These are phyloP conservation scores for Clarireedia monteithiana DNA, from an alignment of 2,329 filamentous ascomycete species.

Conservation along the genomic window DNA sequence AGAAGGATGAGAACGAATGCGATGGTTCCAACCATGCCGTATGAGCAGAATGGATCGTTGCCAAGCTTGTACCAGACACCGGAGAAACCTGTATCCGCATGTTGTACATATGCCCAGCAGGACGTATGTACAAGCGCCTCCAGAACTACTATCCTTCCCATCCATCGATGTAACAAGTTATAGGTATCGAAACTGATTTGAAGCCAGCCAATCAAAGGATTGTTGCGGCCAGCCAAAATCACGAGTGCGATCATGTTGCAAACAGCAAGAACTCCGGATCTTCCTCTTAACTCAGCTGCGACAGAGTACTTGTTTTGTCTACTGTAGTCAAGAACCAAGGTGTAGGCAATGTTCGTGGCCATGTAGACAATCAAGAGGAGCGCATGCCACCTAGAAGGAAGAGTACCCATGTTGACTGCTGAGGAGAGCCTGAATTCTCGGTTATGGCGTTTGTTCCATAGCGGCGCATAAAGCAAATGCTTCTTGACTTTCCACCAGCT, in stretches of 20 bases:
- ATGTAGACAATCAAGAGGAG: slow-evolving; percentile 50
- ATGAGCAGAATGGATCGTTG: slow-evolving; percentile 55
- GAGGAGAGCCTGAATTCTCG: slow-evolving; percentile 55
- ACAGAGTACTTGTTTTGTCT: slow-evolving; percentile 53
- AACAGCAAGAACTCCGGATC: slow-evolving; percentile 74
- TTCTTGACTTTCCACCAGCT: slow-evolving; percentile 54
- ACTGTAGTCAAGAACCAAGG: slow-evolving; percentile 54
- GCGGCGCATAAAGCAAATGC: slow-evolving; percentile 53
- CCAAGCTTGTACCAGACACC: slow-evolving; percentile 47
- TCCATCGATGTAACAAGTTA: slow-evolving; percentile 82
- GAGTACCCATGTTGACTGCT: slow-evolving; percentile 52
- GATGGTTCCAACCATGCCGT: slow-evolving; percentile 51
- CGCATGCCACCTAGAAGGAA: slow-evolving; percentile 57
- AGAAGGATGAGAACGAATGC: slow-evolving; percentile 60
- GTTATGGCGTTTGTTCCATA: slow-evolving; percentile 60
- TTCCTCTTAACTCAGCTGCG: slow-evolving; percentile 74
- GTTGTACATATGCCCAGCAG: slow-evolving; percentile 67
- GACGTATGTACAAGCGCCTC: slow-evolving; percentile 64
- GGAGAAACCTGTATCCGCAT: slow-evolving; percentile 54
- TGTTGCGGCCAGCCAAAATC: slow-evolving; percentile 85
- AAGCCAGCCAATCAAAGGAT: slow-evolving; percentile 75
- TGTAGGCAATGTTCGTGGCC: slow-evolving; percentile 54
- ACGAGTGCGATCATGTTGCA: slow-evolving; percentile 91
- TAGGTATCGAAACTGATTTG: slow-evolving; percentile 94
- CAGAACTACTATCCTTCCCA: slow-evolving; percentile 64